These are phyloP conservation scores for Phytophthora cajani DNA, from an alignment of 352 stramenopile genomes.

Conservation along the genomic window DNA sequence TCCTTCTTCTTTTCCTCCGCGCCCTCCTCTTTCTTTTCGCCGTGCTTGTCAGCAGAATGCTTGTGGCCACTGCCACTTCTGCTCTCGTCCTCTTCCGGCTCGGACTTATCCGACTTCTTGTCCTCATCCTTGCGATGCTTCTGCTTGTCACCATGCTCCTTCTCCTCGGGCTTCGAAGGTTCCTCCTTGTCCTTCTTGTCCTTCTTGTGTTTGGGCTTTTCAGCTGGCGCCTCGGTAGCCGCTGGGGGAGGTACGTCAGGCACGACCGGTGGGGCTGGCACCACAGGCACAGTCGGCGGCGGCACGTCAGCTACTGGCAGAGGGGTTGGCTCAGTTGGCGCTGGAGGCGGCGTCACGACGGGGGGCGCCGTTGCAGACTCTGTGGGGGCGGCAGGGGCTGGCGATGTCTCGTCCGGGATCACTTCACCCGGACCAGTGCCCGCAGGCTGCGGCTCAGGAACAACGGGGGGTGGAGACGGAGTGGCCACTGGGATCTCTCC, in stretches of 20 bases:
- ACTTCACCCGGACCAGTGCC: slow-evolving; percentile 10
- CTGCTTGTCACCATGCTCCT: slow-evolving; percentile 7
- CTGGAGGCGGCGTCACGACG: slow-evolving; percentile 1
- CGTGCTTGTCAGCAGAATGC: slow-evolving; percentile 16
- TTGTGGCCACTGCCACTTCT: slow-evolving; percentile 9
- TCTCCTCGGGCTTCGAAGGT: slow-evolving; percentile 8
- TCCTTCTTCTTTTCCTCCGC: slow-evolving; percentile 18
- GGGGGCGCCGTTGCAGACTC: slow-evolving; percentile 14
- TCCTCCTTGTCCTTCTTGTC: slow-evolving; percentile 26
- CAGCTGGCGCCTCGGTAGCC: slow-evolving; percentile 8
- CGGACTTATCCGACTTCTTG: slow-evolving; percentile 16
- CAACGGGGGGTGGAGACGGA: slow-evolving; percentile 3
- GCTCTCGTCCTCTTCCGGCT: slow-evolving; percentile 14
- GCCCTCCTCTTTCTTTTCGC: slow-evolving; percentile 8
- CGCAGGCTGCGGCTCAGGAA: slow-evolving; percentile 19
- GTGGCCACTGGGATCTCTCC: slow-evolving; percentile 16
- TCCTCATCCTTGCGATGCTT: slow-evolving; percentile 21
- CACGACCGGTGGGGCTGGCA: slow-evolving; percentile 10
- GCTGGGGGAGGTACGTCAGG: slow-evolving; percentile 8
- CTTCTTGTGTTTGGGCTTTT: slow-evolving; percentile 30
- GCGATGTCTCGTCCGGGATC: slow-evolving; percentile 18
- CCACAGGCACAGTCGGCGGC: slow-evolving; percentile 12
- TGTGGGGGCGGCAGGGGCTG: slow-evolving; percentile 8
- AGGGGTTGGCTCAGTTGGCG: slow-evolving; percentile 9
- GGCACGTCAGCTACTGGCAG: background rate